Base-by-base conservation (phyloP, 1,284 basidiomycete species). In the Austropuccinia psidii region DNA sequence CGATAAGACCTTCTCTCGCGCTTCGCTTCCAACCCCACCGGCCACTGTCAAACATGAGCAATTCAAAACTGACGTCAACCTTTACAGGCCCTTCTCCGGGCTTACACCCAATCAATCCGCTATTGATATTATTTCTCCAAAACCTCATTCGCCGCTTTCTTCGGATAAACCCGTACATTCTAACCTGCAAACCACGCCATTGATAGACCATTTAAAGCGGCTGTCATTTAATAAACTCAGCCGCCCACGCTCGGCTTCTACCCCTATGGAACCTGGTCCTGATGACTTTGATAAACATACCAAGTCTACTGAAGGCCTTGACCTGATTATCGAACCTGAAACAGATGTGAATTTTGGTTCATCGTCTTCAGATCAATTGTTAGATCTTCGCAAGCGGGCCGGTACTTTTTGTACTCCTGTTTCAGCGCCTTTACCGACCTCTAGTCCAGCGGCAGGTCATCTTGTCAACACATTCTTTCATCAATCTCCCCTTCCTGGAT, bases 181-280 rank as follows among this genome's bases (percentile, higher is more conserved):
- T 9, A 60, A 45, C 17, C 27, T 60, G 27, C n/a, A n/a, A n/a
- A n/a, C n/a, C n/a, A 43, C 45, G 11, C 55, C 62, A 49, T 4
- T 62, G n/a, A 57, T 49, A 50, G 52, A n/a, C 27, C 68, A 61
- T n/a, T 31, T 55, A 8, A 55, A 55, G n/a, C 52, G 33, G 33
- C 17, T 55, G 19, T 21, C 52, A 0, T 31, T 55, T 7, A n/a
- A 21, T 55, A 31, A 55, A 55, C 27, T 29, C 24, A 55, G 52
- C 33, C 68, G 68, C 41, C 68, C 43, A 27, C 68, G 68, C 17
- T 72, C 68, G 27, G 27, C 37, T 39, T 72, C 68, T 21, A 72
- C 33, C 35, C 68, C 68, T 21, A 61, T 60, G 41, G 68, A 60
- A 21, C 68, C 68, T 13, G 58, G 57, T 17, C 37, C 41, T 41